Evolutionary conservation across 495 filamentous ascomycete species (phyloP), one percentile per base, ranked within the genome.

Genomic region (Aspergillus nidulans): DNA sequence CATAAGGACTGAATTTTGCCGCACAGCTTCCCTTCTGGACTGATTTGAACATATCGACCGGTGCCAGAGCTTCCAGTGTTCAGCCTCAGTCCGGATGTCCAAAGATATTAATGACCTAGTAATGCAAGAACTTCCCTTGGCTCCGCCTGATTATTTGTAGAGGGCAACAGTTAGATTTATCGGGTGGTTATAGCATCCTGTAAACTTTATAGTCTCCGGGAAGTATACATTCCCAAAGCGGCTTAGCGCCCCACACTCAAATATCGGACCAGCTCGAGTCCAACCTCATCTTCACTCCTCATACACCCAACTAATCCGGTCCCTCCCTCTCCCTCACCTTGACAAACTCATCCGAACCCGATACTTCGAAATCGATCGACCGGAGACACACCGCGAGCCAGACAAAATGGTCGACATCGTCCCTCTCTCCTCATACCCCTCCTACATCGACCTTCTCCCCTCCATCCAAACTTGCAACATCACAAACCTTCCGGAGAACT

Each of bases 401-500:
- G 25, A 28, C 49, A 73, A 72, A 67, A 78, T 78, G 75, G 75
- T 78, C 70, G 75, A 78, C 73, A 77, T 77, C 58, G 64, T 77
- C 66, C 75, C 75, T 53, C 67, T 78, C 49, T 70, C 67, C 63
- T 69, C 64, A 46, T 78, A 74, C 68, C 75, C 75, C 61, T 75
- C 71, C 42, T 76, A 78, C 68, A 76, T 78, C 69, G 72, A 77
- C 69, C 75, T 78, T 59, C 76, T 92, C 96, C 61, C 94, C 90
- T 85, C 95, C 61, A 92, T 98, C 64, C 94, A 98, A 77, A 89
- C 91, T 73, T 91, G 94, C 61, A 98, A 98, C 78, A 90, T 97
- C 70, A 96, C 95, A 67, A 98, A 98, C 77, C 81, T 98, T 25
- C 94, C 94, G 62, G 94, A 98, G 75, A 98, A 98, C 80, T 98